These are phyloP conservation scores for Atkinsonella texensis DNA, from an alignment of 2,329 filamentous ascomycete species.

Conservation along the genomic window DNA sequence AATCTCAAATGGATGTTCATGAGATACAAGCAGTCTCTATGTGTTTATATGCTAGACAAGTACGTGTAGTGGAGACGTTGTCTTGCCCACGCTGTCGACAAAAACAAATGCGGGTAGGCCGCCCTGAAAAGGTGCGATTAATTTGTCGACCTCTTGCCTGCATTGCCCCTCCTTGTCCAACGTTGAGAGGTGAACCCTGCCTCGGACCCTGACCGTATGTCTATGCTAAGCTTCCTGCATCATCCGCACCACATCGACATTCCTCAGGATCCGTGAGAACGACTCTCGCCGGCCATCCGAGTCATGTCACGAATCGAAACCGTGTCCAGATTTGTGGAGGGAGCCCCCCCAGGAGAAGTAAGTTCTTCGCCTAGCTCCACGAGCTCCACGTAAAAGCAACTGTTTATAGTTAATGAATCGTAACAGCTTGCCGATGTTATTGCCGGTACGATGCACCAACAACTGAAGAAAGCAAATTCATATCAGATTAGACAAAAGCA, in stretches of 20 bases:
- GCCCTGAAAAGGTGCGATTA: too few species aligned
- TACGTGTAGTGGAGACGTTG: too few species aligned
- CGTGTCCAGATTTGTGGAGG: conserved; percentile 79
- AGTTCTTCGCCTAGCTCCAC: conserved; percentile 15
- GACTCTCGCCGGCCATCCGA: neutral
- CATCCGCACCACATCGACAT: neutral
- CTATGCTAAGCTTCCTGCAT: neutral
- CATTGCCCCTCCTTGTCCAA: neutral
- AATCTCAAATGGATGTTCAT: neutral
- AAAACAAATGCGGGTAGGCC: too few species aligned
- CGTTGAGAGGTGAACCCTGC: conserved; percentile 12
- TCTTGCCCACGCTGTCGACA: too few species aligned
- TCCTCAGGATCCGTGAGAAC: neutral
- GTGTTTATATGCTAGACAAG: too few species aligned
- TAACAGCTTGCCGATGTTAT: conserved; percentile 74
- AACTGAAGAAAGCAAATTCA: neutral
- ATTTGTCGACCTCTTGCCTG: neutral
- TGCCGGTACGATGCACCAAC: conserved; percentile 46
- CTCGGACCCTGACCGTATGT: conserved; percentile 4
- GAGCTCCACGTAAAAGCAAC: conserved; percentile 9
- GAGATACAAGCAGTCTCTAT: too few species aligned
- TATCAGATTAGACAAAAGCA: neutral
- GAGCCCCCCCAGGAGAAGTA: conserved; percentile 94
- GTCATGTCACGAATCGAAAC: conserved; percentile 27
- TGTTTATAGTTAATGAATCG: conserved; percentile 16